Conservation (phyloP, 139 green algal species). For the Coelastrella sp. region DNA sequence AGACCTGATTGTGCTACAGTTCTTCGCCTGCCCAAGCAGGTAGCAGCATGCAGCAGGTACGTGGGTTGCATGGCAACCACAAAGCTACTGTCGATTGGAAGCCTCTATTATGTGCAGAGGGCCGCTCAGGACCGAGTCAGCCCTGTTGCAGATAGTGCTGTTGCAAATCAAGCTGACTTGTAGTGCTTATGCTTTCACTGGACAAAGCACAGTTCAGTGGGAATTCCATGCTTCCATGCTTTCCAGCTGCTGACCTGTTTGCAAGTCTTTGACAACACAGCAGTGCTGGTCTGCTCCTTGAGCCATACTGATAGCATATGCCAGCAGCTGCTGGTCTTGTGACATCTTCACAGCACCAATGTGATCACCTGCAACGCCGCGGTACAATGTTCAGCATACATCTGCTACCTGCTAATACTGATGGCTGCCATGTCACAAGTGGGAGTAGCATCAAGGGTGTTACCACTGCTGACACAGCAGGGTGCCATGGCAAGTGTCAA, state of each 20-base stretch:
- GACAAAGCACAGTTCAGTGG: not conserved
- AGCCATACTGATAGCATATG: constrained; percentile 45
- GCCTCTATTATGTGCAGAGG: no score
- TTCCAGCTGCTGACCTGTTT: constrained; percentile 7
- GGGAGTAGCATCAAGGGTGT: not conserved
- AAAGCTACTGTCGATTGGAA: no score
- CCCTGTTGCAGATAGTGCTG: no score
- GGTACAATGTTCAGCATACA: no score
- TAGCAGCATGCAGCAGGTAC: no score
- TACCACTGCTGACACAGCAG: no score
- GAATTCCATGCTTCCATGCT: not conserved
- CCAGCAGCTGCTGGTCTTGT: constrained; percentile 53
- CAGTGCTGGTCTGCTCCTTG: not conserved
- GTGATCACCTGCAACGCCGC: not conserved
- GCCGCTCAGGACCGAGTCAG: no score
- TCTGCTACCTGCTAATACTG: not conserved
- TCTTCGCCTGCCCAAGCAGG: no score
- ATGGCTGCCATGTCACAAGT: not conserved
- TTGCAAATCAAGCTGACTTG: no score
- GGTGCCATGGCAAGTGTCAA: not conserved
- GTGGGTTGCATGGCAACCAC: no score
- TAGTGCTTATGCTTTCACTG: not conserved
- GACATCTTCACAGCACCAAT: constrained; percentile 53
- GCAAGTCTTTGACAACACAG: constrained; percentile 47
- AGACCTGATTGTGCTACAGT: no score